Conservation (phyloP, 202 grass and related monocot genomes). For the Schoenoplectus triqueter region DNA sequence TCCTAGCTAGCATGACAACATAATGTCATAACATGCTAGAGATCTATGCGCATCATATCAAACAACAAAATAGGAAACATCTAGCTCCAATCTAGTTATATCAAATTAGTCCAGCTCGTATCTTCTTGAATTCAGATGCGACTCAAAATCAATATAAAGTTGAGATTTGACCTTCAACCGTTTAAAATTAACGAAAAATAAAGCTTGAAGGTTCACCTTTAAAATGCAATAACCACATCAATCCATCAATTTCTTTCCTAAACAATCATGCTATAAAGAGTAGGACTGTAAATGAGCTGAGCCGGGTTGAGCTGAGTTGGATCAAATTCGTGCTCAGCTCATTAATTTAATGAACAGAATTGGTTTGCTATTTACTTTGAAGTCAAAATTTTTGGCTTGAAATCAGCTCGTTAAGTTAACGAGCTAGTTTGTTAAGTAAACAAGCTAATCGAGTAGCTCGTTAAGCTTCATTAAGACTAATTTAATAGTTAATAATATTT, state of each 20-base stretch:
- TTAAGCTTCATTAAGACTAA: too few species aligned
- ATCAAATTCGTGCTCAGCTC: too few species aligned
- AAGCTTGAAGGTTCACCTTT: background rate
- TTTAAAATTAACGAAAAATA: background rate
- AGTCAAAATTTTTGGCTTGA: too few species aligned
- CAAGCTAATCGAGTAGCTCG: too few species aligned
- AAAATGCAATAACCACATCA: conserved; percentile 14
- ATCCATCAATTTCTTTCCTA: conserved; percentile 8
- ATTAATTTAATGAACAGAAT: too few species aligned
- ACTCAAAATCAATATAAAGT: conserved; percentile 17
- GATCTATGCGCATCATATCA: conserved; percentile 24
- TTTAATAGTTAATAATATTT: too few species aligned
- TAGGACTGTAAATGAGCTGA: too few species aligned
- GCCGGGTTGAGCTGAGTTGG: too few species aligned
- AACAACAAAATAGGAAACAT: conserved; percentile 31
- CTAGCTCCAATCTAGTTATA: conserved; percentile 29
- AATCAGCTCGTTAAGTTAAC: too few species aligned
- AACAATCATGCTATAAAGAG: background rate
- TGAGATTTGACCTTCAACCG: conserved; percentile 19
- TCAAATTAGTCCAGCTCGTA: background rate
- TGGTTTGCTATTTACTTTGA: too few species aligned
- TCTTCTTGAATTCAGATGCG: background rate
- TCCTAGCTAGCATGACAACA: background rate
- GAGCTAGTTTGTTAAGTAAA: too few species aligned
- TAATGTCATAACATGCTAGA: background rate